Conservation (phyloP, 805 yeast genomes). For the Candida nitratophila region DNA sequence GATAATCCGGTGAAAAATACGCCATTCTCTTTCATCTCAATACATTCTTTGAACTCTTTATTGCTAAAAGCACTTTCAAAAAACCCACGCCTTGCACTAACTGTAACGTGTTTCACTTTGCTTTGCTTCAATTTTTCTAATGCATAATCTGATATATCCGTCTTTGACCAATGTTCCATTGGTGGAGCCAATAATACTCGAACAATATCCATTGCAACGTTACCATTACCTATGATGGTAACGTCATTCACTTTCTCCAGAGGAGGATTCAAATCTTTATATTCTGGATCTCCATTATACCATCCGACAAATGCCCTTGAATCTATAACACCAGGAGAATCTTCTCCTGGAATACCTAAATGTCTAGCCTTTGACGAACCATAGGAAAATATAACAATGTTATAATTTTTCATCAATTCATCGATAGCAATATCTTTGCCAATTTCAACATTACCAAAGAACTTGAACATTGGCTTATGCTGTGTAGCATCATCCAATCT, state of each 20-base stretch:
- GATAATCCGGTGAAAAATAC: constrained; percentile 38
- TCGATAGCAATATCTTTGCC: constrained; percentile 55
- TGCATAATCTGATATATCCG: constrained; percentile 70
- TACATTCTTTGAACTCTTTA: constrained; percentile 81
- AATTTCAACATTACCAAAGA: constrained; percentile 64
- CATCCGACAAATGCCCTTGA: constrained; percentile 90
- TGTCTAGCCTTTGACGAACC: constrained; percentile 65
- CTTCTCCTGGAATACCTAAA: constrained; percentile 52
- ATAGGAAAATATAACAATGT: constrained; percentile 73
- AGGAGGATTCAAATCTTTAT: constrained; percentile 43
- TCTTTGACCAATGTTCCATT: constrained; percentile 44
- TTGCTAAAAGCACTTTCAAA: constrained; percentile 85
- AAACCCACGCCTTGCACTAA: constrained; percentile 84
- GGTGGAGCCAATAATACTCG: constrained; percentile 62
- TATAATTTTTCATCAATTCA: constrained; percentile 48
- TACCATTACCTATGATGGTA: constrained; percentile 91
- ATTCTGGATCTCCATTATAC: constrained; percentile 88
- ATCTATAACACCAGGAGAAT: constrained; percentile 59
- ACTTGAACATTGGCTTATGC: constrained; percentile 35
- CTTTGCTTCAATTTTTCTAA: constrained; percentile 43
- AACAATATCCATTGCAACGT: constrained; percentile 90
- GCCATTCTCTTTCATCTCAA: constrained; percentile 48
- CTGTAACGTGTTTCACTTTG: constrained; percentile 53
- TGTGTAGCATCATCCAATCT: constrained; percentile 50
- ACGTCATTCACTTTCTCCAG: constrained; percentile 57